Base-by-base conservation (phyloP, 192 early-diverging fungal genomes). In the Umbelopsis sp. region DNA sequence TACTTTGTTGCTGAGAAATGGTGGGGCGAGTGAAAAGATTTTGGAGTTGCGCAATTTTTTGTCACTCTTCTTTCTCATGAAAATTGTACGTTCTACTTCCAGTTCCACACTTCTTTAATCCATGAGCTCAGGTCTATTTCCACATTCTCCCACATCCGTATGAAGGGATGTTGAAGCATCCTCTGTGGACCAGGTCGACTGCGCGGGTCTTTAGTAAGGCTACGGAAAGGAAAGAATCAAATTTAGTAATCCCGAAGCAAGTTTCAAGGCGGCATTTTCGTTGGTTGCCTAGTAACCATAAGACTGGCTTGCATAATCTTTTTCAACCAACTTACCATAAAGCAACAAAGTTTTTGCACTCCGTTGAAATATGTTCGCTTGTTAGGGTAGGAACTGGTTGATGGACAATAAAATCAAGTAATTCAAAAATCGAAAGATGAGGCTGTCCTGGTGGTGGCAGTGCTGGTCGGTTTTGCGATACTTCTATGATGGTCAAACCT, bases 401-500 rank as follows among this genome's bases (percentile, higher is more conserved):
- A 68, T 95, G 91, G 3, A 93, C 92, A 70, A 99, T 98, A 73
- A 91, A 94, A 72, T 95, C 90, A 65, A 99, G 79, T 24, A 99
- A 83, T 78, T 99, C 98, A 80, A 99, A 95, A 9, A 92, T 92
- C 8, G 93, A 86, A 41, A 94, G 76, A 74, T 90, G 80, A 11
- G 89, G 87, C 49, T 77, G 71, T 34, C 73, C 79, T 7, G 79
- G 72, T 10, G 79, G 79, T 5, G 96, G 96, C 75, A 96, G 96
- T 24, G 97, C 95, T 81, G 96, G 94, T 79, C 91, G 88, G 74
- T 92, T 96, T 77, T 94, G 88, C 4, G 96, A 95, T 6, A 96
- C 87, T 81, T 99, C 98, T 71, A 98, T 93, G 36, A 98, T 81
- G 0, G 95, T 94, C 69, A 99, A 80, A 0, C 95, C 95, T 49